Conservation (phyloP, 805 yeast species). For the Phaffomyces thermotolerans region DNA sequence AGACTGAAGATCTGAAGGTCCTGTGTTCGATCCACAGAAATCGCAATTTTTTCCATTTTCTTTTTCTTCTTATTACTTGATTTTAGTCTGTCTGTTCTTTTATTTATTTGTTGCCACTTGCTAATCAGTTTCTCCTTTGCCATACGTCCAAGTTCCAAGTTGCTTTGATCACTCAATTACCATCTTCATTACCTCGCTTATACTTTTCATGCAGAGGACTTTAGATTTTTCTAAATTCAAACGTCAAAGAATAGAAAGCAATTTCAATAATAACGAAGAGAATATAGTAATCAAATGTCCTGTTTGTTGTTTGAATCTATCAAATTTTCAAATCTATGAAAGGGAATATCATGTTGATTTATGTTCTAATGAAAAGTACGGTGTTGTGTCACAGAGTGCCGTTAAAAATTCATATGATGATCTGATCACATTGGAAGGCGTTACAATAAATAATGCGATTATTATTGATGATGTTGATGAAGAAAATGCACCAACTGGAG, state of each 20-base stretch:
- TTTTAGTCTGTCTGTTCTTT: background rate
- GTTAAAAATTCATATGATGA: background rate
- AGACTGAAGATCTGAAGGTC: constrained; percentile 59
- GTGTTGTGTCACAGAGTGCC: background rate
- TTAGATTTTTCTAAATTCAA: constrained; percentile 1
- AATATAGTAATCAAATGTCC: constrained; percentile 35
- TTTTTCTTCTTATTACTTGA: too few relatives aligned
- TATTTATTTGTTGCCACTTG: too few relatives aligned
- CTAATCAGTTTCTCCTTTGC: too few relatives aligned
- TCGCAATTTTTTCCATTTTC: constrained; percentile 30
- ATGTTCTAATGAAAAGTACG: constrained; percentile 29
- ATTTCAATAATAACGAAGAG: background rate
- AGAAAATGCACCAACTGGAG: constrained; percentile 8
- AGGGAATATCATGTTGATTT: constrained; percentile 49
- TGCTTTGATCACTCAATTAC: background rate
- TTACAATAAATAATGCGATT: constrained; percentile 24
- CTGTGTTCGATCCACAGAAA: constrained; percentile 77
- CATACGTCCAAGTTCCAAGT: too few relatives aligned
- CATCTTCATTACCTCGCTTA: background rate
- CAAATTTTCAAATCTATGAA: constrained; percentile 31
- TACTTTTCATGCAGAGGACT: constrained; percentile 5
- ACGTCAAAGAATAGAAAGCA: background rate
- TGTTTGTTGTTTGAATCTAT: constrained; percentile 37
- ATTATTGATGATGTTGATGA: background rate
- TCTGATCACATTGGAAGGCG: background rate